Evolutionary conservation across 768 basidiomycete species (phyloP).

Genomic region (Mycena alexandri): DNA sequence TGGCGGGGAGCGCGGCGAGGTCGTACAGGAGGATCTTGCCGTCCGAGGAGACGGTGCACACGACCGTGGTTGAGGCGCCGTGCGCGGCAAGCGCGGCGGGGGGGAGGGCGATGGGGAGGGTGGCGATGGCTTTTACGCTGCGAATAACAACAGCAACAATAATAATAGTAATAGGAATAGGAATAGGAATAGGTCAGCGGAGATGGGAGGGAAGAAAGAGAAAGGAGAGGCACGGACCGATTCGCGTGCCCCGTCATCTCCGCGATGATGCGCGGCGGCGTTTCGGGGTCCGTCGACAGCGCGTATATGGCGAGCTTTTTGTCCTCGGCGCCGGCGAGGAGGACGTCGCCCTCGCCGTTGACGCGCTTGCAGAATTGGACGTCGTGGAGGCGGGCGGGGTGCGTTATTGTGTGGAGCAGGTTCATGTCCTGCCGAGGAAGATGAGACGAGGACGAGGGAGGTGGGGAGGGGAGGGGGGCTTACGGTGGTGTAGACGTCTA

Average conservation of each 20-base stretch:
- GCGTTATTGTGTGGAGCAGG: constrained; percentile 77
- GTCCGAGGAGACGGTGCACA: constrained; percentile 89
- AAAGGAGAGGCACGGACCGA: constrained; percentile 65
- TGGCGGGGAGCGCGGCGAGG: constrained; percentile 62
- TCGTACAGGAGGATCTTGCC: constrained; percentile 87
- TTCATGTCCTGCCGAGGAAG: constrained; percentile 74
- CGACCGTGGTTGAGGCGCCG: constrained; percentile 66
- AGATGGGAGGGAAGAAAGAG: not conserved
- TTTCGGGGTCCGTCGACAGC: constrained; percentile 59
- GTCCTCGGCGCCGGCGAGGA: constrained; percentile 92
- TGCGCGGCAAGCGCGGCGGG: constrained; percentile 42
- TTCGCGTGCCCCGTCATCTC: constrained; percentile 86
- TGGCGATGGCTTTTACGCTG: constrained; percentile 88
- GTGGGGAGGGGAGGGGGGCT: constrained; percentile 25
- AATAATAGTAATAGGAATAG: too few species aligned
- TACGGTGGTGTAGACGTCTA: constrained; percentile 90
- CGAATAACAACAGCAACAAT: too few species aligned
- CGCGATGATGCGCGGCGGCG: constrained; percentile 71
- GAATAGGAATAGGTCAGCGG: too few species aligned
- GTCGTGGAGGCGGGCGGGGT: constrained; percentile 89
- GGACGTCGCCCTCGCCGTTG: constrained; percentile 69
- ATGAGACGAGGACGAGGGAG: constrained; percentile 8
- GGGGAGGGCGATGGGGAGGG: constrained; percentile 71
- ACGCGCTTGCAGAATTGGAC: constrained; percentile 78
- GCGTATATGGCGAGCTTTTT: constrained; percentile 87